Evolutionary conservation across 2,329 filamentous ascomycete genomes (phyloP), one percentile per base, ranked within the genome.

Genomic region (Zymoseptoria passerinii): DNA sequence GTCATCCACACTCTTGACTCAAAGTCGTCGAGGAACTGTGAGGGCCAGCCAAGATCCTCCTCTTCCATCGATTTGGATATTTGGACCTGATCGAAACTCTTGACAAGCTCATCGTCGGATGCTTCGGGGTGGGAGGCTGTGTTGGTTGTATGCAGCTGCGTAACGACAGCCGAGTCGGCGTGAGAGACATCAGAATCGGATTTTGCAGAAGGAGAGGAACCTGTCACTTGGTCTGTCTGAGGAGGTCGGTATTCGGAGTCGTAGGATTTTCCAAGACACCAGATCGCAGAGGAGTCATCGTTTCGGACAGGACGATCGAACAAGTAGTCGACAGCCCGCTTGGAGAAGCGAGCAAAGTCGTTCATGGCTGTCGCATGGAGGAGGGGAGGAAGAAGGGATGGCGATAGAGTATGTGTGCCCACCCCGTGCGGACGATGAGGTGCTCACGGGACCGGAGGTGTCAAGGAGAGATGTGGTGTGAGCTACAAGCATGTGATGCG

Each of bases 1-100:
- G 92, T 97, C 82, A 99, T 89, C 92, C 94, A 97, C 72, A 96
- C 84, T 61, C 85, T 84, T 4, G 92, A 92, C 72, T 96, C 91
- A 68, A 97, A 95, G 73, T 99, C 94, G 60, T 91, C 88, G 35
- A 97, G 77, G 68, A 99, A 99, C 4, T 83, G 80, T 8, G 82
- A 77, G 8, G 94, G 94, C 94, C 94, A 99, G 59, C 87, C 86
- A 48, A 71, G 61, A 50, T 74, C 70, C 55, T 73, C 70, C 13
- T 72, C 71, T 44, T 72, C 68, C 63, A 65, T 65, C 3, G 66
- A 64, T 54, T 64, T 65, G 19, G 67, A 64, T 16, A 70, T 58
- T 9, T 68, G 65, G 10, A 65, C 63, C 54, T 68, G 65, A 52
- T 65, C 62, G 57, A 65, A 65, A 60, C 64, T 67, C 53, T 68